Conservation (phyloP, 1,284 basidiomycete species). For the Hypsizygus ulmarius region DNA sequence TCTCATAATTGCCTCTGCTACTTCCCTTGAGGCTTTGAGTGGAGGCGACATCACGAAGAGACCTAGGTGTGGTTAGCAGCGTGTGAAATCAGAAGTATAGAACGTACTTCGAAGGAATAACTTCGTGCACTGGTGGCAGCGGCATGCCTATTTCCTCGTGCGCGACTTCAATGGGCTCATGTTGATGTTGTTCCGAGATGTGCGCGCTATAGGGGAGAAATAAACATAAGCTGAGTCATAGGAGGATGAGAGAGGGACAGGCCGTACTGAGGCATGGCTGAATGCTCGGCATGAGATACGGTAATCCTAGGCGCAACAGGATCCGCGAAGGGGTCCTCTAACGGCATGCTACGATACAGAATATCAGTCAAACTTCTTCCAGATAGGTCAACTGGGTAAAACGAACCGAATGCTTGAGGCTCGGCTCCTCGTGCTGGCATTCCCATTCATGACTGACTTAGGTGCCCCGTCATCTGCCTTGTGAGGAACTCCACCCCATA, state of each 20-base stretch:
- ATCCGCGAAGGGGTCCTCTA: slow-evolving; percentile 42
- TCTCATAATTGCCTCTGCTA: slow-evolving; percentile 18
- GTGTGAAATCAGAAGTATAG: not conserved
- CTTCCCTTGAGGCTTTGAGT: slow-evolving; percentile 21
- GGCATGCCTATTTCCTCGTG: slow-evolving; percentile 28
- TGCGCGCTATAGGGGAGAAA: slow-evolving; percentile 15
- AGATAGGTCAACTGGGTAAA: not conserved
- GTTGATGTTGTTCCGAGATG: slow-evolving; percentile 17
- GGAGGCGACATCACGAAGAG: slow-evolving; percentile 21
- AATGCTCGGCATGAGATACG: slow-evolving; percentile 15
- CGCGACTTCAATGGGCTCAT: slow-evolving; percentile 19
- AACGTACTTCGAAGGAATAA: slow-evolving; percentile 27
- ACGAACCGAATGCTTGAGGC: slow-evolving; percentile 21
- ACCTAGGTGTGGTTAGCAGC: slow-evolving; percentile 15
- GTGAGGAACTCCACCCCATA: slow-evolving; percentile 27
- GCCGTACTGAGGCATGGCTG: slow-evolving; percentile 21
- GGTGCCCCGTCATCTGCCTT: not conserved
- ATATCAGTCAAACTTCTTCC: slow-evolving; percentile 12
- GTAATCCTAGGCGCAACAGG: slow-evolving; percentile 29
- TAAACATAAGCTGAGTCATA: not conserved
- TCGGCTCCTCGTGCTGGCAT: slow-evolving; percentile 15
- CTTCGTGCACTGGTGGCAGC: slow-evolving; percentile 29
- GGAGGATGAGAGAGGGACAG: not conserved
- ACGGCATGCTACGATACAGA: slow-evolving; percentile 23
- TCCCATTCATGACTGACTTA: slow-evolving; percentile 8